Evolutionary conservation across 2,329 filamentous ascomycete genomes (phyloP), one percentile per base, ranked within the genome.

Genomic region (Claviceps cyperi): DNA sequence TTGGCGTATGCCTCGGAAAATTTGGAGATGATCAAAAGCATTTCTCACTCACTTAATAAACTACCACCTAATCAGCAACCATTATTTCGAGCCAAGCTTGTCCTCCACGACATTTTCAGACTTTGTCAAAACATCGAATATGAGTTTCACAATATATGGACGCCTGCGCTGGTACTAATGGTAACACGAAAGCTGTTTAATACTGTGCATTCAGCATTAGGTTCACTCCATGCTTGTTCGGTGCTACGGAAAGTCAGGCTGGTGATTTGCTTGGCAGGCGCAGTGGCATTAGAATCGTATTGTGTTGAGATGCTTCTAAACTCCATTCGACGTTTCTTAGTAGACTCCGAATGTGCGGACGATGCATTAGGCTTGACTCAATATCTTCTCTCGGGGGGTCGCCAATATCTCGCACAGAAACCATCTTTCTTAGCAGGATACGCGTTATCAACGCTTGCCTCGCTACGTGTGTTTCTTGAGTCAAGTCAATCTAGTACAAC

Each of bases 231-330:
- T 64, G 84, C 86, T 38, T 92, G 88, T 62, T 84, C 88, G 1
- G 81, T 95, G 3, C 75, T 98, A 48, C 82, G 90, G 39, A 95
- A 94, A 61, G 75, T 97, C 45, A 78, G 89, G 36, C 77, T 96
- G 8, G 68, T 97, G 15, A 75, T 97, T 24, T 84, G 81, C 52
- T 69, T 97, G 44, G 84, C 88, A 24, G 89, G 88, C 0, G 64
- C 78, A 0, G 74, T 81, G 47, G 86, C 85, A n/a, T 72, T 84
- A 22, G 70, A 79, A 40, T 85, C 84, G 0, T 97, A 97, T 60
- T 86, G 88, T 11, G 65, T 96, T 14, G 87, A 98, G 64, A 92
- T 96, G 86, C 73, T 94, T 0, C 73, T 98, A 1, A 86, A 89
- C 58, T 83, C 85, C 1, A 72, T 95, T 19, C 76, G 84, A 9